Evolutionary conservation across 2,329 filamentous ascomycete species (phyloP).

Genomic region (Colletotrichum cordylinicola): DNA sequence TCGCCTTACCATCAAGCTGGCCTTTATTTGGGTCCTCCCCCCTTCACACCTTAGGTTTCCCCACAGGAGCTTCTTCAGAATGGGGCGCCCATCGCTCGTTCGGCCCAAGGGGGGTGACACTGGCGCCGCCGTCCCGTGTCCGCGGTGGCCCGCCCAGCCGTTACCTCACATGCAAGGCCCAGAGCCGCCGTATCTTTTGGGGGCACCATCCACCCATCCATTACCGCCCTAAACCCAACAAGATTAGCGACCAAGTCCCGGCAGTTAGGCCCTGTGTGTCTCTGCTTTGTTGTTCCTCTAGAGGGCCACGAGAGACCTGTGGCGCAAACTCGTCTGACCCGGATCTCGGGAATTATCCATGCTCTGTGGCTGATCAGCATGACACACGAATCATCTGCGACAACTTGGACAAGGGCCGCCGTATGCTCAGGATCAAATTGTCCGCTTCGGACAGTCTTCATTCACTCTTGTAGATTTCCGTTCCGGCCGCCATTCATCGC

Average conservation of each 20-base stretch:
- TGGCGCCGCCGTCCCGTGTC: slow-evolving; percentile 12
- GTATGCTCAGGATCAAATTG: not conserved
- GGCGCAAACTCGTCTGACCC: not conserved
- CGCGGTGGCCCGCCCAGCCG: slow-evolving; percentile 1
- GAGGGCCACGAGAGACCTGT: not conserved
- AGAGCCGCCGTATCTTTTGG: not conserved
- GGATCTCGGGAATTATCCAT: slow-evolving; percentile 11
- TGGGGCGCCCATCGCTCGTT: slow-evolving; percentile 4
- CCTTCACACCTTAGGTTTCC: not conserved
- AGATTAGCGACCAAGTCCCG: slow-evolving; percentile 1
- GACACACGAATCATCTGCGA: slow-evolving; percentile 1
- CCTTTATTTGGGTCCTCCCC: not conserved
- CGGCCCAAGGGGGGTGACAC: slow-evolving; percentile 5
- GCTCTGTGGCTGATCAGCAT: slow-evolving; percentile 3
- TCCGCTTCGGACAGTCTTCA: not conserved
- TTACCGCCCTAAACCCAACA: slow-evolving; percentile 2
- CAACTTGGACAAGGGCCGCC: not conserved
- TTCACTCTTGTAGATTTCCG: not conserved
- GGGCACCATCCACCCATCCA: not conserved
- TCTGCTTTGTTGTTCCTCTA: not conserved
- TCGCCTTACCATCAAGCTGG: not conserved
- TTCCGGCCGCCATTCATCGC: not conserved
- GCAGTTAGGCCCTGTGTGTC: not conserved
- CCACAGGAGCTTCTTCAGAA: slow-evolving; percentile 10
- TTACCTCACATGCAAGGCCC: slow-evolving; percentile 8